Percentiles rank a stretch among this genome's conserved stretches.
These are phyloP conservation scores for Entoloma clypeatum DNA, from an alignment of 1,284 basidiomycete genomes.

Conservation along the genomic window DNA sequence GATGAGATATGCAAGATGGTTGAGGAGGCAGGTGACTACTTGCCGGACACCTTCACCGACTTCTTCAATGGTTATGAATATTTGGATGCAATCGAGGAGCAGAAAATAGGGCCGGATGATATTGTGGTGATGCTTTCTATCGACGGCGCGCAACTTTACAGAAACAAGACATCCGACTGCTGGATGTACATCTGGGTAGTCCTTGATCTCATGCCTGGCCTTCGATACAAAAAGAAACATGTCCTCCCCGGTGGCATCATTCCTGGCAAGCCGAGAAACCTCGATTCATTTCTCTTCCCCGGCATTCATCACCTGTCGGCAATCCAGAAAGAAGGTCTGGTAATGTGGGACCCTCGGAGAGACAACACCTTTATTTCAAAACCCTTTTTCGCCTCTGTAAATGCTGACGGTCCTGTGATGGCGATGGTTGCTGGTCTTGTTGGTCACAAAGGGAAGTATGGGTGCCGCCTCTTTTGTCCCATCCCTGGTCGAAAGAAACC, in stretches of 20 bases:
- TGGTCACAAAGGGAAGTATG: no score
- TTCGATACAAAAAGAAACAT: slow-evolving; percentile 8
- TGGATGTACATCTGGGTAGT: slow-evolving; percentile 22
- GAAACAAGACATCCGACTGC: slow-evolving; percentile 11
- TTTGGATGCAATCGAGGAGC: slow-evolving; percentile 3
- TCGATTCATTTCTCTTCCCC: no score
- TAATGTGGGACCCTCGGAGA: no score
- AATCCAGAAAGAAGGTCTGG: no score
- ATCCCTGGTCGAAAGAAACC: no score
- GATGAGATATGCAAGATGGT: no score
- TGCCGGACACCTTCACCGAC: slow-evolving; percentile 3
- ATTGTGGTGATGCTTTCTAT: slow-evolving; percentile 13
- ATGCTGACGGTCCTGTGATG: no score
- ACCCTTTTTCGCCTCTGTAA: no score
- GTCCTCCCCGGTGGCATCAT: slow-evolving; percentile 13
- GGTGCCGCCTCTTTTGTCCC: no score
- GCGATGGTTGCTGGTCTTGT: no score
- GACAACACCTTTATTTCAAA: no score
- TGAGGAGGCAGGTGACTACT: not conserved
- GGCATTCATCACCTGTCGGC: no score
- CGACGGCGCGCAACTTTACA: slow-evolving; percentile 14
- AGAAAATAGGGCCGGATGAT: slow-evolving; percentile 10
- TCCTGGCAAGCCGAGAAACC: slow-evolving; percentile 3
- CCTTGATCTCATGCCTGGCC: slow-evolving; percentile 8
- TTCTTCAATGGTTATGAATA: not conserved